These are phyloP conservation scores for Oryza nivara DNA, from an alignment of 176 grass and related monocot species.

Conservation along the genomic window DNA sequence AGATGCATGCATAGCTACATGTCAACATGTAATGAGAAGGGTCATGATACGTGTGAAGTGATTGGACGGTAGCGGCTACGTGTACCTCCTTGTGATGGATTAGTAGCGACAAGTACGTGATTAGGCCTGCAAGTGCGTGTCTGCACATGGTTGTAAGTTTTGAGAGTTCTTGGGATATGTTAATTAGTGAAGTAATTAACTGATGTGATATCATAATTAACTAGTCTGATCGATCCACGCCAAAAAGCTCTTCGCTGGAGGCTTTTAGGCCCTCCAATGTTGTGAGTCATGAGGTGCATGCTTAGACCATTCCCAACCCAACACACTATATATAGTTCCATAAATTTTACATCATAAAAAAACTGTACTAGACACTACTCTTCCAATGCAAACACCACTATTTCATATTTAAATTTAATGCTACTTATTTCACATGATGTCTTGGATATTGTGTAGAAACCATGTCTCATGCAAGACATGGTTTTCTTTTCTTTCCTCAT, in stretches of 20 bases:
- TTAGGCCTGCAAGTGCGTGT: background rate
- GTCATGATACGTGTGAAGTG: constrained; percentile 22
- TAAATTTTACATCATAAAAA: too few relatives aligned
- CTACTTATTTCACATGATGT: too few relatives aligned
- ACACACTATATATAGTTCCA: too few relatives aligned
- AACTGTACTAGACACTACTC: too few relatives aligned
- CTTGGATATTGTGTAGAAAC: too few relatives aligned
- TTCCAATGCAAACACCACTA: too few relatives aligned
- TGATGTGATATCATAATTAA: constrained; percentile 36
- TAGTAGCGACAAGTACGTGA: background rate
- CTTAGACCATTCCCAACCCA: background rate
- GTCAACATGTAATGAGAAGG: constrained; percentile 21
- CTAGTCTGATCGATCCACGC: background rate
- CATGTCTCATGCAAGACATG: too few relatives aligned
- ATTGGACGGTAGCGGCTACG: background rate
- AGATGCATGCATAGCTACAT: background rate
- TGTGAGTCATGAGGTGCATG: constrained; percentile 10
- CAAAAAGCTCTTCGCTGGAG: constrained; percentile 30
- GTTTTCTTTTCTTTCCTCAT: too few relatives aligned
- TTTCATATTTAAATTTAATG: too few relatives aligned
- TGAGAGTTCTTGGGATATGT: constrained; percentile 27
- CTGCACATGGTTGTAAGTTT: constrained; percentile 38
- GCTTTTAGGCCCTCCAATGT: background rate
- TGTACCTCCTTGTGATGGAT: background rate
- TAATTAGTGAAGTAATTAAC: background rate